Evolutionary conservation across 1,284 basidiomycete genomes (phyloP).

Genomic region (Schizophyllum commune): DNA sequence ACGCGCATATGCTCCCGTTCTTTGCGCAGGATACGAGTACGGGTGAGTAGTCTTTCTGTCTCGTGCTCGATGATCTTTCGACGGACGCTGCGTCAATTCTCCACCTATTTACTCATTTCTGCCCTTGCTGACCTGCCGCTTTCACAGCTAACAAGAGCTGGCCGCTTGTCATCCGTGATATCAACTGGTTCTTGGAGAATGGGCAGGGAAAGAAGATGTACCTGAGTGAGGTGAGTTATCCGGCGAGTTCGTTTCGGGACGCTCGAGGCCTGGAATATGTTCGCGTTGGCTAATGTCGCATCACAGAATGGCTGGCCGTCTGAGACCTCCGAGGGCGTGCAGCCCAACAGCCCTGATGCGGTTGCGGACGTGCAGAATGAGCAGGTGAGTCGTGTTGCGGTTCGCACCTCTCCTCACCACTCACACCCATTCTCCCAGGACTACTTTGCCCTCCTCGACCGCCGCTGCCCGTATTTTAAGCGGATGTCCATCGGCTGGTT

Average conservation of each 20-base stretch:
- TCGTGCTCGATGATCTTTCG: not conserved
- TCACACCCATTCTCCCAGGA: too few relatives aligned
- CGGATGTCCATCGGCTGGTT: not conserved
- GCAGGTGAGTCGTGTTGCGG: slow-evolving; percentile 28
- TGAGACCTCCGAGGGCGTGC: slow-evolving; percentile 44
- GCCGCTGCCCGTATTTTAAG: slow-evolving; percentile 56
- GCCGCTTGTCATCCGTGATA: slow-evolving; percentile 50
- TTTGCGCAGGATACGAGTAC: slow-evolving; percentile 53
- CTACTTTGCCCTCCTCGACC: slow-evolving; percentile 61
- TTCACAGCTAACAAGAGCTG: slow-evolving; percentile 45
- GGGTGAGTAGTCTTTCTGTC: slow-evolving; percentile 28
- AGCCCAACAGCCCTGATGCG: slow-evolving; percentile 50
- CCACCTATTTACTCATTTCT: slow-evolving; percentile 1
- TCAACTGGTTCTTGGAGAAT: slow-evolving; percentile 56
- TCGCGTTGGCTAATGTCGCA: slow-evolving; percentile 1
- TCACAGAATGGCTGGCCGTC: slow-evolving; percentile 72
- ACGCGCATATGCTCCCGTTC: slow-evolving; percentile 71
- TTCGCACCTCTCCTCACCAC: too few relatives aligned
- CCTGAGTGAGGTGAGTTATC: slow-evolving; percentile 44
- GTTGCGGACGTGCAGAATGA: slow-evolving; percentile 53
- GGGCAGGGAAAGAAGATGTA: slow-evolving; percentile 67
- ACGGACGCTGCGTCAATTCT: not conserved
- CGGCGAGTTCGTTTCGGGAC: too few relatives aligned
- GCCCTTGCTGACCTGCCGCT: not conserved
- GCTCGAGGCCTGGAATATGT: slow-evolving; percentile 1